Evolutionary conservation across 2,329 filamentous ascomycete genomes (phyloP).

Genomic region (Knoxdaviesia proteae): DNA sequence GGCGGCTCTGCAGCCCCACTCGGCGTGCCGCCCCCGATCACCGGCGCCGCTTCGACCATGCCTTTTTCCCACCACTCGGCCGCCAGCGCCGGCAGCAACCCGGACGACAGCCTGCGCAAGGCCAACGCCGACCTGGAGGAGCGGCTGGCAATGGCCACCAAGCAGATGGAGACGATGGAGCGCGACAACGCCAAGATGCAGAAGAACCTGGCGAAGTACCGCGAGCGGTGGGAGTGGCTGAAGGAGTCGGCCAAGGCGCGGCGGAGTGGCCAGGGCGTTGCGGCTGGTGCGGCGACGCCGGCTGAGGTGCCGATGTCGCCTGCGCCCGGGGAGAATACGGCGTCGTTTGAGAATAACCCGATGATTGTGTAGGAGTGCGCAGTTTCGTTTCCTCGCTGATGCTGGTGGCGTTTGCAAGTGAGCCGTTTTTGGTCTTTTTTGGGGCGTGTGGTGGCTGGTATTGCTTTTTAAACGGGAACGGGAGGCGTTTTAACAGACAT

Average conservation of each 20-base stretch:
- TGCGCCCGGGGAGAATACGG: too few species aligned
- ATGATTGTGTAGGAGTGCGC: too few species aligned
- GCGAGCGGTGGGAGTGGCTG: conserved; percentile 39
- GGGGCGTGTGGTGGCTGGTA: too few species aligned
- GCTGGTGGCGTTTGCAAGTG: too few species aligned
- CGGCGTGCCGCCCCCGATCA: conserved; percentile 9
- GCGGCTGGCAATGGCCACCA: conserved; percentile 32
- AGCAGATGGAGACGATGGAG: conserved; percentile 47
- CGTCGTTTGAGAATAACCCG: too few species aligned
- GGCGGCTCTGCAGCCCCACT: conserved; percentile 5
- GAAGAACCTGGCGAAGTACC: conserved; percentile 34
- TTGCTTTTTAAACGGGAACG: too few species aligned
- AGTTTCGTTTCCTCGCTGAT: too few species aligned
- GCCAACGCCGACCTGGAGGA: conserved; percentile 48
- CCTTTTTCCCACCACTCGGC: too few species aligned
- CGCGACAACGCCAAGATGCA: conserved; percentile 33
- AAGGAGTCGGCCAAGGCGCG: conserved; percentile 40
- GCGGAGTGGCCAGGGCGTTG: conserved; percentile 7
- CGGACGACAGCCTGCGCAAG: conserved; percentile 18
- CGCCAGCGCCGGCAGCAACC: conserved; percentile 5
- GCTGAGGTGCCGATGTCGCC: too few species aligned
- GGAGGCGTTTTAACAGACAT: too few species aligned
- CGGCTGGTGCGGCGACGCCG: too few species aligned
- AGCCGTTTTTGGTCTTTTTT: too few species aligned
- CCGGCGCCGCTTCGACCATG: conserved; percentile 1